Percentiles rank a stretch among this genome's conserved stretches.
Conservation (phyloP, 257 asterid genomes). For the Anisodus tanguticus region DNA sequence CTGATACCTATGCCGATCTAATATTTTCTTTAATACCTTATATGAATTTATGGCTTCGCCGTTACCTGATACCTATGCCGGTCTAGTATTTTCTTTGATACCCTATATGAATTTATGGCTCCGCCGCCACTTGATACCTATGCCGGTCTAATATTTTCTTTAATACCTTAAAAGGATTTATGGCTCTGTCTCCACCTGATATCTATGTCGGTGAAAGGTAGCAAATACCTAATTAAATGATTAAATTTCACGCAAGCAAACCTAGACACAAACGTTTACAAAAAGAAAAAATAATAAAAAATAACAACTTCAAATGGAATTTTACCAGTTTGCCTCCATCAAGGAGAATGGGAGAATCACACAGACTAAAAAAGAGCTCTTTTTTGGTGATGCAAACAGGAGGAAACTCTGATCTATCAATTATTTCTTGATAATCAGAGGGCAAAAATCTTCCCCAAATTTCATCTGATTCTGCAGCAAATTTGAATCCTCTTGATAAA, state of each 20-base stretch:
- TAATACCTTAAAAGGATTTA: no score
- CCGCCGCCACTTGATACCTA: no score
- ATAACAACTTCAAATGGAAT: not conserved
- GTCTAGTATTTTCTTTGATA: no score
- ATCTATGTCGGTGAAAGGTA: not conserved
- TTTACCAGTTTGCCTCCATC: conserved; percentile 43
- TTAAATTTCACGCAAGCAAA: not conserved
- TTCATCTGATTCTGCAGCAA: conserved; percentile 39
- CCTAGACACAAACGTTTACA: not conserved
- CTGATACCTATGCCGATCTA: no score
- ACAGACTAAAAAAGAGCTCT: conserved; percentile 41
- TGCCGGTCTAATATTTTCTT: no score
- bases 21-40: no score
- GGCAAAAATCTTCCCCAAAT: conserved; percentile 49
- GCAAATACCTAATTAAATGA: not conserved
- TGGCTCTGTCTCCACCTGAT: not conserved
- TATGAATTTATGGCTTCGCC: no score
- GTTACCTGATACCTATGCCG: no score
- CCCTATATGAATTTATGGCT: no score
- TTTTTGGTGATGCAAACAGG: conserved; percentile 38
- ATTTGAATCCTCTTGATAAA: conserved; percentile 36
- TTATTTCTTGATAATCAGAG: conserved; percentile 33
- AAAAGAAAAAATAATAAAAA: not conserved
- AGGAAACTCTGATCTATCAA: conserved; percentile 33
- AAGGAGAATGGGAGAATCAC: conserved; percentile 37